Percentiles rank a stretch among this genome's conserved stretches.
These are phyloP conservation scores for Eleusine indica DNA, from an alignment of 176 grass and related monocot genomes.

Conservation along the genomic window DNA sequence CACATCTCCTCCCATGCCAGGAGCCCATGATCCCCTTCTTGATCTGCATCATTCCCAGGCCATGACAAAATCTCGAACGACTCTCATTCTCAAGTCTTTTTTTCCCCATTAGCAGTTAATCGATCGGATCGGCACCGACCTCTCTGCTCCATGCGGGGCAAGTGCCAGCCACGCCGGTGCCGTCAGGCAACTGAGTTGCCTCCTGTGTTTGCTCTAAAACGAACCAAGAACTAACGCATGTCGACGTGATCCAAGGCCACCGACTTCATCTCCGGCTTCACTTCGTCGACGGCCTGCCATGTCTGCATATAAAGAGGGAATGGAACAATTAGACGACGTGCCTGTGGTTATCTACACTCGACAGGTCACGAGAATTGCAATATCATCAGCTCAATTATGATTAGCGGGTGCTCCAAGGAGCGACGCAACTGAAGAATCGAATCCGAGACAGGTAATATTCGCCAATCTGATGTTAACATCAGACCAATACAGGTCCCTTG, in stretches of 20 bases:
- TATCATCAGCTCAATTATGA: no score
- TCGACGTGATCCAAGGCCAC: background rate
- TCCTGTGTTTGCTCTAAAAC: background rate
- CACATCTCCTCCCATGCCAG: background rate
- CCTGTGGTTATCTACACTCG: no score
- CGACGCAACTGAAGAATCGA: slow-evolving; percentile 28
- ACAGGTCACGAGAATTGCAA: no score
- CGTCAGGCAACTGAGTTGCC: background rate
- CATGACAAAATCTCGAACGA: background rate
- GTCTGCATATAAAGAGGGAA: background rate
- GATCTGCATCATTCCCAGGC: background rate
- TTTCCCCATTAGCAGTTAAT: background rate
- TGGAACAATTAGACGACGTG: background rate
- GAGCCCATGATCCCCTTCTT: slow-evolving; percentile 15
- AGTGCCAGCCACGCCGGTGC: background rate
- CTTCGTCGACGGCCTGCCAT: background rate
- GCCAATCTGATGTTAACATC: slow-evolving; percentile 27
- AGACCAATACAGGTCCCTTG: background rate
- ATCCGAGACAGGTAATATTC: slow-evolving; percentile 33
- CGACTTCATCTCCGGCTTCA: background rate
- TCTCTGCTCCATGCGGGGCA: background rate
- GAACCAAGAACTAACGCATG: background rate
- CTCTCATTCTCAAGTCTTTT: background rate
- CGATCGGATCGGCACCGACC: slow-evolving; percentile 15
- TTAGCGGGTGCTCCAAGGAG: no score